Percentiles rank a stretch among this genome's conserved stretches.
These are phyloP conservation scores for Silene vulgaris DNA, from an alignment of 179 eudicot species.

Conservation along the genomic window DNA sequence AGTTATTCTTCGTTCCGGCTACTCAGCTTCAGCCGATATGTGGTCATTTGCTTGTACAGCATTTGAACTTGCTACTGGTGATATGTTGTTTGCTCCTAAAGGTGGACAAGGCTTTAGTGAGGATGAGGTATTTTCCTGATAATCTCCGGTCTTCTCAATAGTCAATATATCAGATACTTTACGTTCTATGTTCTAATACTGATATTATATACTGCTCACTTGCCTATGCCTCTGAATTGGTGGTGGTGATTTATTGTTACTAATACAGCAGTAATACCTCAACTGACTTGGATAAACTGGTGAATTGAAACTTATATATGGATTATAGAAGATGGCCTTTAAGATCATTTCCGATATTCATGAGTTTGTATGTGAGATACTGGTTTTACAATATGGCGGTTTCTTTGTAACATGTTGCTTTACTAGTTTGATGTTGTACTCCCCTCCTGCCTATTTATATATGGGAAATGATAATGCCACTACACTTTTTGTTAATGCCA, in stretches of 20 bases:
- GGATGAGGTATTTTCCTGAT: slow-evolving; percentile 62
- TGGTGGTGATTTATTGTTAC: neutral
- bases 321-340: neutral
- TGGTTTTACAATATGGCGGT: neutral
- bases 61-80: slow-evolving; percentile 96
- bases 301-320: neutral
- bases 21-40: slow-evolving; percentile 74
- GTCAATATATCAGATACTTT: neutral
- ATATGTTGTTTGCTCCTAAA: slow-evolving; percentile 87
- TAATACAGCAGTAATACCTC: neutral
- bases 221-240: neutral
- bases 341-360: neutral
- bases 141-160: neutral
- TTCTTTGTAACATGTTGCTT: neutral
- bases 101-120: slow-evolving; percentile 68
- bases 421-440: neutral
- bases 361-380: neutral
- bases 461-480: too few species aligned
- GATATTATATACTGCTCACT: neutral
- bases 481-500: too few species aligned
- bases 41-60: slow-evolving; percentile 97
- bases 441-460: too few species aligned
- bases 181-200: neutral
- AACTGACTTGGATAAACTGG: neutral
- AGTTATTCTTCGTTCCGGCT: slow-evolving; percentile 70